These are phyloP conservation scores for Metschnikowia kunwiensis DNA, from an alignment of 805 yeast species.

Conservation along the genomic window DNA sequence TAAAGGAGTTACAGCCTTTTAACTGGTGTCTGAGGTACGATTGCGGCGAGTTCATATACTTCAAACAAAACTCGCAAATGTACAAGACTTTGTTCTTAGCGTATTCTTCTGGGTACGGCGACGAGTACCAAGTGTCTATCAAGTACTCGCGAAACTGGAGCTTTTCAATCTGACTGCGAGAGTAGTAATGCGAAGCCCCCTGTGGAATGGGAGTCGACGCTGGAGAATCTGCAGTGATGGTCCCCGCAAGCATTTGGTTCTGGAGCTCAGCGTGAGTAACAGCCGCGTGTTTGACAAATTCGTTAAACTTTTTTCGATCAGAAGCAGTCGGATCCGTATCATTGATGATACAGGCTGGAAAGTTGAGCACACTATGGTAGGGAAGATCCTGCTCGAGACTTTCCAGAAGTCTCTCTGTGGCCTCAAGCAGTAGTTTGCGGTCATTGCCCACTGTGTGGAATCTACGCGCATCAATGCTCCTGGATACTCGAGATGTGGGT, in stretches of 20 bases:
- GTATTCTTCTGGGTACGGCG: constrained; percentile 91
- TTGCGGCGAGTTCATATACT: constrained; percentile 70
- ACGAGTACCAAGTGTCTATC: constrained; percentile 87
- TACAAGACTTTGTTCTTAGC: constrained; percentile 59
- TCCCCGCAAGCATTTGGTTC: constrained; percentile 6
- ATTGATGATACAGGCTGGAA: constrained; percentile 56
- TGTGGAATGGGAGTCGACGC: constrained; percentile 15
- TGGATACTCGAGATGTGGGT: neutral
- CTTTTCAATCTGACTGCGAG: constrained; percentile 47
- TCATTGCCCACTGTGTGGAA: neutral
- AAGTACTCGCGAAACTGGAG: constrained; percentile 71
- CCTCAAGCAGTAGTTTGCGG: constrained; percentile 2
- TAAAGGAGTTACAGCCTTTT: constrained; percentile 58
- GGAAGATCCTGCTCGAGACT: constrained; percentile 40
- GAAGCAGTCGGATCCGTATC: constrained; percentile 56
- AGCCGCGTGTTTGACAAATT: constrained; percentile 12
- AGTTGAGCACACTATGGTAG: constrained; percentile 60
- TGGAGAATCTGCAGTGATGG: constrained; percentile 17
- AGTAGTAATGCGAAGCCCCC: constrained; percentile 20
- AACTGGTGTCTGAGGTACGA: constrained; percentile 65
- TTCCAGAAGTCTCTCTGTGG: constrained; percentile 9
- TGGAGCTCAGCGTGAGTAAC: constrained; percentile 29
- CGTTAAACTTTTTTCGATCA: constrained; percentile 49
- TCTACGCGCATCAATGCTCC: neutral
- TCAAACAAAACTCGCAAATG: constrained; percentile 81